Evolutionary conservation across 768 basidiomycete genomes (phyloP).

Genomic region (Tylopilus sp.): DNA sequence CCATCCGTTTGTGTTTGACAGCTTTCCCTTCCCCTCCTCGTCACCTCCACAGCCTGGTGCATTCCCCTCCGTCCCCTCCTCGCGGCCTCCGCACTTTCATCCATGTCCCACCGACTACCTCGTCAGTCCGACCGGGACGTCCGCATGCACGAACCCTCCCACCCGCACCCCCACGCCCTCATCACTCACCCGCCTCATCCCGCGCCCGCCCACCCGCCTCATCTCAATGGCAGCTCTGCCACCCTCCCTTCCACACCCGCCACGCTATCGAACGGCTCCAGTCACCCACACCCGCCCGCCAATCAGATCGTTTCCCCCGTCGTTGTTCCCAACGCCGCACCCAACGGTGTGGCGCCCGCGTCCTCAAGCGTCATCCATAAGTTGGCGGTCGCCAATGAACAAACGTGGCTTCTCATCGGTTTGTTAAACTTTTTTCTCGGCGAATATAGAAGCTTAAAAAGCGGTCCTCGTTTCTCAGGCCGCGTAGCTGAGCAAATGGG

Average conservation of each 20-base stretch:
- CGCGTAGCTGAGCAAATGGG: slow-evolving; percentile 94
- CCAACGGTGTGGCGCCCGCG: slow-evolving; percentile 23
- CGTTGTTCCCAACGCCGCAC: slow-evolving; percentile 34
- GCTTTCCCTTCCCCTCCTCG: slow-evolving; percentile 48
- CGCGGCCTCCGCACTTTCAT: slow-evolving; percentile 14
- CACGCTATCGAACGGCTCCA: slow-evolving; percentile 41
- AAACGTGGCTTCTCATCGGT: slow-evolving; percentile 96
- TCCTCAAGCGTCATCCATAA: slow-evolving; percentile 60
- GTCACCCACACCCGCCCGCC: slow-evolving; percentile 35
- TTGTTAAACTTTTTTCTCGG: slow-evolving; percentile 2
- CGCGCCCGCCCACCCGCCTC: slow-evolving; percentile 35
- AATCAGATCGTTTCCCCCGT: slow-evolving; percentile 47
- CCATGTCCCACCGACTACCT: slow-evolving; percentile 61
- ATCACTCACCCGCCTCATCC: slow-evolving; percentile 42
- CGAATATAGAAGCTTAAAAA: slow-evolving; percentile 17
- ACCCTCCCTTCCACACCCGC: slow-evolving; percentile 45
- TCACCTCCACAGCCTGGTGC: slow-evolving; percentile 30
- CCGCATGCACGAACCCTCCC: slow-evolving; percentile 57
- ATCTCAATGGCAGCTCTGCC: slow-evolving; percentile 49
- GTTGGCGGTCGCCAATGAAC: slow-evolving; percentile 83
- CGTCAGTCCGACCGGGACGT: slow-evolving; percentile 60
- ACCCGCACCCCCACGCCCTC: slow-evolving; percentile 40
- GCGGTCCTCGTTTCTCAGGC: slow-evolving; percentile 48
- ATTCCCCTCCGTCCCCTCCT: slow-evolving; percentile 14
- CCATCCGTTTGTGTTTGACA: slow-evolving; percentile 39